Evolutionary conservation across 2,329 filamentous ascomycete genomes (phyloP).

Genomic region (Alternaria brassicicola): DNA sequence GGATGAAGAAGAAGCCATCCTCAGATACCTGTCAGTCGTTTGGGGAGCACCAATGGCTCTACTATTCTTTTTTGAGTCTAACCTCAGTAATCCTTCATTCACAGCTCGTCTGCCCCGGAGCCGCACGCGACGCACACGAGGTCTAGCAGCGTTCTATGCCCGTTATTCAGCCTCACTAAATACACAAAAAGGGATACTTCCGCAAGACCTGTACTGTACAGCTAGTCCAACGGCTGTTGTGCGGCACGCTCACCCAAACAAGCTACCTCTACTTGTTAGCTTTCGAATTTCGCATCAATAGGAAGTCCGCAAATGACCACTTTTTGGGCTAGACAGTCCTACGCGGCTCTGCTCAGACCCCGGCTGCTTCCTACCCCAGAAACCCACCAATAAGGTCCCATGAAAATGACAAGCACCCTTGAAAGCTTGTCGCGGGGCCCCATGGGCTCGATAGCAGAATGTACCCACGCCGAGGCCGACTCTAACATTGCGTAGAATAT

Average conservation of each 20-base stretch:
- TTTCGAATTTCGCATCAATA: conserved; percentile 14
- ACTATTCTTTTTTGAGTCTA: not conserved
- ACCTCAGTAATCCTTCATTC: not conserved
- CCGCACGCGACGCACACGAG: not conserved
- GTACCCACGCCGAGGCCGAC: conserved; percentile 11
- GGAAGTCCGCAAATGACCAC: conserved; percentile 4
- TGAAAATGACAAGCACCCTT: conserved; percentile 13
- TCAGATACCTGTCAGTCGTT: not conserved
- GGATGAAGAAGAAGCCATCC: not conserved
- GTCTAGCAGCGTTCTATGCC: not conserved
- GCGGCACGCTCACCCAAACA: not conserved
- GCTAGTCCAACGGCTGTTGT: not conserved
- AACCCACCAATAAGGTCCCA: conserved; percentile 17
- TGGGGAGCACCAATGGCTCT: too few species aligned
- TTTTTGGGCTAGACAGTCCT: conserved; percentile 1
- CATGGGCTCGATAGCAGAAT: conserved; percentile 15
- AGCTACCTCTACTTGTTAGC: not conserved
- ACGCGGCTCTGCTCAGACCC: conserved; percentile 6
- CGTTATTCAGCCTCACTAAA: not conserved
- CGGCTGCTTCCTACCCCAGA: not conserved
- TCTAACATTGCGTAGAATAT: conserved; percentile 1
- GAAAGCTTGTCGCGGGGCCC: conserved; percentile 29
- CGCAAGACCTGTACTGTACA: not conserved
- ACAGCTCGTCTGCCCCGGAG: not conserved
- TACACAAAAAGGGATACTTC: not conserved